These are phyloP conservation scores for Daucus carota DNA, from an alignment of 129 eudicot species.

Conservation along the genomic window DH1_v3.0 NC_030382.2:49840001-49840500, in stretches of 20 bases:
- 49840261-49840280: neutral
- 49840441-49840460: neutral
- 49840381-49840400: neutral
- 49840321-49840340: neutral
- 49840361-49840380: neutral
- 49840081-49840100: neutral
- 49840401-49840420: neutral
- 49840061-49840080: constrained; percentile 6
- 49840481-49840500: neutral
- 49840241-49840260: neutral
- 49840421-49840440: neutral
- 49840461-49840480: neutral
- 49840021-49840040: constrained; percentile 40
- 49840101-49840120: neutral
- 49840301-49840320: neutral
- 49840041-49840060: constrained; percentile 26
- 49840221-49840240: neutral
- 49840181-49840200: neutral
- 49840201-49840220: neutral
- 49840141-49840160: neutral
- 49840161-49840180: neutral
- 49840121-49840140: neutral
- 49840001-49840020: constrained; percentile 34
- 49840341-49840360: neutral
- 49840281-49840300: neutral